Evolutionary conservation across 768 basidiomycete genomes (phyloP).

Genomic region (Serendipita sp.): DNA sequence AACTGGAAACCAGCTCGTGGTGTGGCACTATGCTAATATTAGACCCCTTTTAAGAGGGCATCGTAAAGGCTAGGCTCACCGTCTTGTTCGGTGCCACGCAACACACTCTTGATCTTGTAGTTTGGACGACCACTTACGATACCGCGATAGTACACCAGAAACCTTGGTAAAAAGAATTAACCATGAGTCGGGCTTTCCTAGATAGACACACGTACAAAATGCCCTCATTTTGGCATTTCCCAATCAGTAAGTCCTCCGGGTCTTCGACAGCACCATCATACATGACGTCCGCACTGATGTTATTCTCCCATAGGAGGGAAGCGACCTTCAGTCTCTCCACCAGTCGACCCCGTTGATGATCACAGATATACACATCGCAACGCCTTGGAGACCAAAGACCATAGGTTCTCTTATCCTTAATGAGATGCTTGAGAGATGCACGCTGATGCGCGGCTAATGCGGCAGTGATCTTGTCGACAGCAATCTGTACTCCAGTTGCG

Average conservation of each 20-base stretch:
- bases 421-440: constrained; percentile 43
- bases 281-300: constrained; percentile 77
- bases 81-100: constrained; percentile 63
- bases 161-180: constrained; percentile 21
- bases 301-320: constrained; percentile 61
- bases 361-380: constrained; percentile 63
- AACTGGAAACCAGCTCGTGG: constrained; percentile 57
- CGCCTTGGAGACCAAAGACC: constrained; percentile 82
- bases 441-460: constrained; percentile 57
- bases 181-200: background rate
- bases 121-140: constrained; percentile 44
- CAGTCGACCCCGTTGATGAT: constrained; percentile 44
- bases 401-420: constrained; percentile 69
- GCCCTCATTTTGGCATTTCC: constrained; percentile 62
- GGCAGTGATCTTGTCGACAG: constrained; percentile 59
- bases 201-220: constrained; percentile 47
- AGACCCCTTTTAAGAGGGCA: too few relatives aligned
- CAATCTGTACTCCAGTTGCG: constrained; percentile 62
- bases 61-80: constrained; percentile 25
- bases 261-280: constrained; percentile 60
- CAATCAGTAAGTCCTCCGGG: constrained; percentile 43
- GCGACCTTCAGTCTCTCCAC: constrained; percentile 67
- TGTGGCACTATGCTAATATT: constrained; percentile 31
- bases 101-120: constrained; percentile 71
- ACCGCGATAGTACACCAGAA: constrained; percentile 36